phyloP scores from a whole-genome alignment of 2,329 filamentous ascomycete genomes.

The Penicillium psychrosexuale region DNA sequence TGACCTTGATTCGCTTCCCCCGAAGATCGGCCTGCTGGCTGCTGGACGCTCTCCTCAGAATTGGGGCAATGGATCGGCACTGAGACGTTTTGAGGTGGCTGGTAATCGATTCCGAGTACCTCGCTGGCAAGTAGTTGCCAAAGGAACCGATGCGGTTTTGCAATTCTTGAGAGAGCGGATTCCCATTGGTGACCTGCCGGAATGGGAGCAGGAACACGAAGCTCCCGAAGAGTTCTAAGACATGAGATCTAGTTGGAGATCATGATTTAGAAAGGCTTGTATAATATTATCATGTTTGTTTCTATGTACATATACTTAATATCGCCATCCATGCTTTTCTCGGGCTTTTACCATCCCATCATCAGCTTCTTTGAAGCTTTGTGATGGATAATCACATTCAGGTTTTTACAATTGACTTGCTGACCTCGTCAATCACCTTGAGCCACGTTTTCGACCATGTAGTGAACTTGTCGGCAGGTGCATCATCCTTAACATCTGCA shows the following conservation, averaged over 20 bases:
- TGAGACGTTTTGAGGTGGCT: slow-evolving; percentile 68
- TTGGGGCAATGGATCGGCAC: slow-evolving; percentile 48
- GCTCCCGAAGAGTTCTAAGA: slow-evolving; percentile 10
- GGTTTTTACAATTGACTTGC: slow-evolving; percentile 27
- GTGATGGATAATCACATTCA: slow-evolving; percentile 5
- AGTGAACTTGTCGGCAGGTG: slow-evolving; percentile 71
- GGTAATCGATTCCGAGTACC: slow-evolving; percentile 89
- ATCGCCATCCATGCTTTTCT: slow-evolving; percentile 10
- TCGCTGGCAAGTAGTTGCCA: slow-evolving; percentile 75
- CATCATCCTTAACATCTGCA: slow-evolving; percentile 53
- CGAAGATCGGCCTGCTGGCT: slow-evolving; percentile 73
- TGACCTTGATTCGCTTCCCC: slow-evolving; percentile 76
- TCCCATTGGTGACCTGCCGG: slow-evolving; percentile 48
- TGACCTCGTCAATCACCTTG: slow-evolving; percentile 44
- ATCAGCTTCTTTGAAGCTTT: slow-evolving; percentile 5
- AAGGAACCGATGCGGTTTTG: slow-evolving; percentile 80
- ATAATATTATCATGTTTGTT: slow-evolving; percentile 15
- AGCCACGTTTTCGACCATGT: slow-evolving; percentile 66
- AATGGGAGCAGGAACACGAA: slow-evolving; percentile 34
- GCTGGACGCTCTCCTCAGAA: slow-evolving; percentile 46
- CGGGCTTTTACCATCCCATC: slow-evolving; percentile 6
- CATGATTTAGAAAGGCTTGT: slow-evolving; percentile 6
- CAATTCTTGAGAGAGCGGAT: slow-evolving; percentile 77
- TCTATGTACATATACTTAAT: slow-evolving; percentile 17
- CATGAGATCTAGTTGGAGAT: not conserved